Conservation (phyloP, 495 filamentous ascomycete genomes). For the Aspergillus cavernicola region DNA sequence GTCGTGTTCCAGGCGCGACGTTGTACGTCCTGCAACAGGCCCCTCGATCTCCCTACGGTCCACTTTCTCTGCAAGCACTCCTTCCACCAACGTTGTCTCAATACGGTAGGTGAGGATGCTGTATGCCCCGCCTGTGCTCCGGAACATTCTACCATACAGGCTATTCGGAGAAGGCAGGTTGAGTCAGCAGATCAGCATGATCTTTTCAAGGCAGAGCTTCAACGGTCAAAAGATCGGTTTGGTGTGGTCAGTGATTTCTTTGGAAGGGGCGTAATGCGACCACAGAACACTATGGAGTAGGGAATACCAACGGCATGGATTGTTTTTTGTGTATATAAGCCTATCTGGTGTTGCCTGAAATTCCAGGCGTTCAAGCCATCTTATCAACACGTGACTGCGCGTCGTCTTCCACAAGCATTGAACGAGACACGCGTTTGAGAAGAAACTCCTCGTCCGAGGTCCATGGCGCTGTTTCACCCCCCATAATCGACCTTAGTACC, state of each 20-base stretch:
- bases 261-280: constrained; percentile 81
- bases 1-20: constrained; percentile 85
- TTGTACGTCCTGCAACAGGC: constrained; percentile 71
- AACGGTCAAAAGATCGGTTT: constrained; percentile 78
- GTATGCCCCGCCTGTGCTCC: constrained; percentile 84
- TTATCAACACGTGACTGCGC: constrained; percentile 39
- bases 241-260: constrained; percentile 91
- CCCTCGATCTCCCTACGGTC: constrained; percentile 80
- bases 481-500: neutral
- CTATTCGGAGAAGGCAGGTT: constrained; percentile 80
- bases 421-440: constrained; percentile 18
- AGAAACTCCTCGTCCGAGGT: neutral
- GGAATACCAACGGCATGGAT: constrained; percentile 5
- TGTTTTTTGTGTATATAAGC: neutral
- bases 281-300: constrained; percentile 41
- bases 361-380: neutral
- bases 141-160: constrained; percentile 79
- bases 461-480: neutral
- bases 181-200: constrained; percentile 88
- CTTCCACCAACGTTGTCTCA: constrained; percentile 86
- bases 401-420: constrained; percentile 11
- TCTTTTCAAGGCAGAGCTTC: constrained; percentile 77
- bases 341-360: constrained; percentile 4
- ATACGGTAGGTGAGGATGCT: constrained; percentile 58
- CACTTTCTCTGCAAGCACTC: constrained; percentile 97